Conservation (phyloP, 2,329 filamentous ascomycete genomes). For the Sarocladium brachiariae region DNA sequence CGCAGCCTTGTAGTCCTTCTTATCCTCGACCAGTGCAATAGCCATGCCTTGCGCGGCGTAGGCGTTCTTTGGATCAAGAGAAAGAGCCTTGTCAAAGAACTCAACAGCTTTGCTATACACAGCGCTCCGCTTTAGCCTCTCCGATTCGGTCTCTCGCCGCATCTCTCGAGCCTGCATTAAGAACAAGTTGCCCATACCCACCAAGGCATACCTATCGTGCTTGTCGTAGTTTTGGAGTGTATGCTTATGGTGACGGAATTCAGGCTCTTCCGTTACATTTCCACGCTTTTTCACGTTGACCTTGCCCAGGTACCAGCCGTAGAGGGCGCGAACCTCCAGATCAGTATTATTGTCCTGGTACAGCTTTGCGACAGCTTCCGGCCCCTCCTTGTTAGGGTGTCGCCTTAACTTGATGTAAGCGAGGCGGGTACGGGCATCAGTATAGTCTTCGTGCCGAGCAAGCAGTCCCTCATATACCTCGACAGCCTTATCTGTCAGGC, state of each 20-base stretch:
- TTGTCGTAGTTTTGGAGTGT: slow-evolving; percentile 92
- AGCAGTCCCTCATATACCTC: slow-evolving; percentile 84
- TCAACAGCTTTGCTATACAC: slow-evolving; percentile 90
- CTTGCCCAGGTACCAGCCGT: slow-evolving; percentile 92
- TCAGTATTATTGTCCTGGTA: slow-evolving; percentile 80
- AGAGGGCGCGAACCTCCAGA: slow-evolving; percentile 84
- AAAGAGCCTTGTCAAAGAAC: slow-evolving; percentile 95
- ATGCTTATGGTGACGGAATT: slow-evolving; percentile 93
- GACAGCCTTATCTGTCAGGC: slow-evolving; percentile 73
- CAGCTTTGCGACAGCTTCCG: slow-evolving; percentile 76
- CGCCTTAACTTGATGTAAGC: slow-evolving; percentile 84
- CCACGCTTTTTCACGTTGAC: slow-evolving; percentile 69
- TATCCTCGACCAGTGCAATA: slow-evolving; percentile 90
- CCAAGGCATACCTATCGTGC: slow-evolving; percentile 93
- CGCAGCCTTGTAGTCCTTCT: slow-evolving; percentile 76
- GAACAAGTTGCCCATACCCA: slow-evolving; percentile 94
- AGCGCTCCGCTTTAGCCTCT: slow-evolving; percentile 83
- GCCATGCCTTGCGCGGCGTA: slow-evolving; percentile 95
- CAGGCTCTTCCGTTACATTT: slow-evolving; percentile 81
- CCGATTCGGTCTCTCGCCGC: slow-evolving; percentile 80
- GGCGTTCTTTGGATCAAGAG: slow-evolving; percentile 90
- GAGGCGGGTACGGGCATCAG: slow-evolving; percentile 79
- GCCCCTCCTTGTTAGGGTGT: slow-evolving; percentile 77
- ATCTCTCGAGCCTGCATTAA: slow-evolving; percentile 86
- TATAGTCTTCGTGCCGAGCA: slow-evolving; percentile 82